phyloP scores from a whole-genome alignment of 2,329 filamentous ascomycete genomes.

The Aureobasidium sp. region DNA sequence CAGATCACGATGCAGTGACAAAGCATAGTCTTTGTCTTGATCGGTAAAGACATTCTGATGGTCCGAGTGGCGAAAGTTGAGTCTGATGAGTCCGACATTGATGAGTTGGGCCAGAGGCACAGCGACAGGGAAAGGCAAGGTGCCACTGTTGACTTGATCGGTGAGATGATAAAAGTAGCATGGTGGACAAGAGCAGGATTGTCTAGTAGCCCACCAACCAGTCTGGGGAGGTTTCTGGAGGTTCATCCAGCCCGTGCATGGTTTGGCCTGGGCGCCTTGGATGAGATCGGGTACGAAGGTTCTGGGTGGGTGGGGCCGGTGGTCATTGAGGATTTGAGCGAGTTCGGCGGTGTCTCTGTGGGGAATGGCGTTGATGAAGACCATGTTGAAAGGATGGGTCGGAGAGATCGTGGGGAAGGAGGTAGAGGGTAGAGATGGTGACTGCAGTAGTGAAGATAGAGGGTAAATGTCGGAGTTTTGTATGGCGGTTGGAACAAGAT shows the following conservation, averaged over 20 bases:
- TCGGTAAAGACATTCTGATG: not conserved
- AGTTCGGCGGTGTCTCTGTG: not conserved
- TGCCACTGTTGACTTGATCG: not conserved
- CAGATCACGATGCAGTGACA: not conserved
- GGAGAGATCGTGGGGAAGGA: not conserved
- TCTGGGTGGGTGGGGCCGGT: not conserved
- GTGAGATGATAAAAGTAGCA: slow-evolving; percentile 2
- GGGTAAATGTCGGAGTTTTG: no score
- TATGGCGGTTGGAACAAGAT: no score
- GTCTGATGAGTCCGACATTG: slow-evolving; percentile 9
- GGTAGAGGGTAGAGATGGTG: no score
- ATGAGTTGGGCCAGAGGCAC: slow-evolving; percentile 9
- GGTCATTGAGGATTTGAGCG: not conserved
- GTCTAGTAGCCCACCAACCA: slow-evolving; percentile 11
- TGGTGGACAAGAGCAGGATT: slow-evolving; percentile 6
- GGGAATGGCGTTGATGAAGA: not conserved
- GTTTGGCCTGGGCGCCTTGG: slow-evolving; percentile 4
- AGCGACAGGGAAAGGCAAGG: not conserved
- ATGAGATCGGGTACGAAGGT: slow-evolving; percentile 5
- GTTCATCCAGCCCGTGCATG: slow-evolving; percentile 9
- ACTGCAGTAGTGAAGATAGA: not conserved
- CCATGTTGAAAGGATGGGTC: not conserved
- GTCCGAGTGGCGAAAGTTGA: not conserved
- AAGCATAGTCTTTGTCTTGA: not conserved
- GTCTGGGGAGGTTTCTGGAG: not conserved